Conservation (phyloP, 257 asterid genomes). For the Petunia axillaris region DNA sequence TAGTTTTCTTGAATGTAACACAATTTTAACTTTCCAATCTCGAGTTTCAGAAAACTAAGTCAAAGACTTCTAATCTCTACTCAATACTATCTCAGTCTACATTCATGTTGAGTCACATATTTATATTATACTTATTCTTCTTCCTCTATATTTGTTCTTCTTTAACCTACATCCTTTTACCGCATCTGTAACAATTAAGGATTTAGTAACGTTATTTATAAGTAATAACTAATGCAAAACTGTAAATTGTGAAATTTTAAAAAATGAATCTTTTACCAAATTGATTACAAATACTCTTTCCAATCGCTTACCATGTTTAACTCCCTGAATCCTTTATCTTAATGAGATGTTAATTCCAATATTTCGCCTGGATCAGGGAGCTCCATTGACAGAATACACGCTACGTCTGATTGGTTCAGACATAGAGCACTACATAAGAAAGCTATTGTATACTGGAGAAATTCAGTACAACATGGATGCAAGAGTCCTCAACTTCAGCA, state of each 20-base stretch:
- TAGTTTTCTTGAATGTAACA: no score
- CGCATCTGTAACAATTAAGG: not conserved
- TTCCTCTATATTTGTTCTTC: not conserved
- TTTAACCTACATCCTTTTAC: not conserved
- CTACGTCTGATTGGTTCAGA: constrained; percentile 93
- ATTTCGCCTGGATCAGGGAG: constrained; percentile 60
- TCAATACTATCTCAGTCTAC: not conserved
- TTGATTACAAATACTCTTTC: not conserved
- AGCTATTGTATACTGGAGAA: constrained; percentile 72
- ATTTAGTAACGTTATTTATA: no score
- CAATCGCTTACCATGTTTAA: no score
- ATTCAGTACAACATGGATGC: constrained; percentile 91
- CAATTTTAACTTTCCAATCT: no score
- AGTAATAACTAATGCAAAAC: not conserved
- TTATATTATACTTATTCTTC: not conserved
- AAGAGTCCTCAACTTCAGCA: constrained; percentile 86
- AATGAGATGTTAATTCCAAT: constrained; percentile 1
- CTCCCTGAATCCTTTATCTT: no score
- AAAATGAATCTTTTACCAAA: not conserved
- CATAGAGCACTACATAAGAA: constrained; percentile 83
- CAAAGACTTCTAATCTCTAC: not conserved
- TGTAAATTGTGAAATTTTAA: not conserved
- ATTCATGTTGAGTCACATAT: not conserved
- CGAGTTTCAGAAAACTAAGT: not conserved
- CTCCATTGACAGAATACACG: constrained; percentile 84